A percentile compares a stretch with the other conserved stretches of the same genome.
Evolutionary conservation across 352 stramenopile species (phyloP).

Genomic region (Phytopythium sindhum): DNA sequence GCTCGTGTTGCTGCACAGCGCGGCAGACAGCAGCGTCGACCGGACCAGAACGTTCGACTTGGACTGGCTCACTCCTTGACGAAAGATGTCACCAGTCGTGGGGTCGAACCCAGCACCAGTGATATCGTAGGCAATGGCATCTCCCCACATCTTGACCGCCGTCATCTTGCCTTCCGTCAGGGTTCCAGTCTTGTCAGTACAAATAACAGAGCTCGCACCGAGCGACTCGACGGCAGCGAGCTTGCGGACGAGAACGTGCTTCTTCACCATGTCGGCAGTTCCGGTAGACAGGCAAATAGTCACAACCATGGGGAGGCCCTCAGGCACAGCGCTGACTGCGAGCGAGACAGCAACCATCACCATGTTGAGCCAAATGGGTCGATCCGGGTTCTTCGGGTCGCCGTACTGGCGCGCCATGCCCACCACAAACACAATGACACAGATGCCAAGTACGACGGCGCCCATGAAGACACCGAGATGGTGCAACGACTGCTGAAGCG

Average conservation of each 20-base stretch:
- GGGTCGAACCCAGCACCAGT: slow-evolving; percentile 51
- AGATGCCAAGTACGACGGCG: slow-evolving; percentile 85
- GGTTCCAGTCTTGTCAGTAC: slow-evolving; percentile 93
- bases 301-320: slow-evolving; percentile 75
- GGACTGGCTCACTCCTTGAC: slow-evolving; percentile 34
- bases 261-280: slow-evolving; percentile 75
- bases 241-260: slow-evolving; percentile 84
- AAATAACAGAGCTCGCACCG: slow-evolving; percentile 90
- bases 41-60: slow-evolving; percentile 38
- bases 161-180: slow-evolving; percentile 88
- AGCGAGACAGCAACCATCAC: slow-evolving; percentile 93
- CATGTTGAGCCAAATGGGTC: slow-evolving; percentile 91
- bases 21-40: slow-evolving; percentile 48
- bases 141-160: slow-evolving; percentile 71
- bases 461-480: slow-evolving; percentile 92
- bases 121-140: slow-evolving; percentile 48
- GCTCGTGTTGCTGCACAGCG: slow-evolving; percentile 68
- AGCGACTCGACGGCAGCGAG: slow-evolving; percentile 78
- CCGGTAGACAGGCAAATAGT: slow-evolving; percentile 73
- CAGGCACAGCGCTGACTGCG: slow-evolving; percentile 63
- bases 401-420: slow-evolving; percentile 65
- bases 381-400: slow-evolving; percentile 69
- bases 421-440: slow-evolving; percentile 91
- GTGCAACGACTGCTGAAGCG: slow-evolving; percentile 91
- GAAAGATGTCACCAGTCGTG: slow-evolving; percentile 43